A percentile compares a stretch with the other conserved stretches of the same genome.
These are phyloP conservation scores for Pleurozium schreberi DNA, from an alignment of 225 moss, liverwort and hornwort species.

Conservation along the genomic window DNA sequence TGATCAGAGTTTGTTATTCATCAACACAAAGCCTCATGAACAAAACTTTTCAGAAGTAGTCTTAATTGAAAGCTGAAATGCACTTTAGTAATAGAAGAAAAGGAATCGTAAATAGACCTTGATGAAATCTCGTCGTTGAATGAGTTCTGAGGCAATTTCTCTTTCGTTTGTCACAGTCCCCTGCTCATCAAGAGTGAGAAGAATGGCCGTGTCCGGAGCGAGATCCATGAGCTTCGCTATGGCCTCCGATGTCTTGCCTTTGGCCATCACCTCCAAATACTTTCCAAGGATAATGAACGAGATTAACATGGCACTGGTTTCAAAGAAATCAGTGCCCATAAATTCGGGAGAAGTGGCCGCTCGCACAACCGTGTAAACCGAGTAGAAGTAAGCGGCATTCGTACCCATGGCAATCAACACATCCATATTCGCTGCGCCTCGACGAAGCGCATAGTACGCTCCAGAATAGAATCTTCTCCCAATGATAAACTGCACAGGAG, in stretches of 20 bases:
- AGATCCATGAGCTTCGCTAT: constrained; percentile 89
- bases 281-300: constrained; percentile 92
- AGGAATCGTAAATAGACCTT: constrained; percentile 14
- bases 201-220: constrained; percentile 73
- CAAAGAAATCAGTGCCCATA: constrained; percentile 88
- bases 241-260: constrained; percentile 94
- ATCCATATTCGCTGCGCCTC: constrained; percentile 87
- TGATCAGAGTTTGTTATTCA: not conserved
- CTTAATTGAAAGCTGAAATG: not conserved
- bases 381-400: constrained; percentile 95
- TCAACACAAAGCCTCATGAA: not conserved
- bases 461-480: constrained; percentile 81
- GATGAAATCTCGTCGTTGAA: constrained; percentile 86
- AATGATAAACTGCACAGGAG: constrained; percentile 85
- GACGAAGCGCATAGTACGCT: constrained; percentile 78
- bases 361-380: constrained; percentile 67
- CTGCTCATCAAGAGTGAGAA: constrained; percentile 36
- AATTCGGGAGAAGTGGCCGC: constrained; percentile 50
- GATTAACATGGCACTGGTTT: constrained; percentile 94
- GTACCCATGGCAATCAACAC: constrained; percentile 86
- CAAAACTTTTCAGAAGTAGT: not conserved
- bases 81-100: not conserved
- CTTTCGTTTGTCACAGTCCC: constrained; percentile 37
- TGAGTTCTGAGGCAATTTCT: constrained; percentile 73
- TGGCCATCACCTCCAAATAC: constrained; percentile 84